Conservation (phyloP, 352 stramenopile species). For the Phytophthora pisi region DNA sequence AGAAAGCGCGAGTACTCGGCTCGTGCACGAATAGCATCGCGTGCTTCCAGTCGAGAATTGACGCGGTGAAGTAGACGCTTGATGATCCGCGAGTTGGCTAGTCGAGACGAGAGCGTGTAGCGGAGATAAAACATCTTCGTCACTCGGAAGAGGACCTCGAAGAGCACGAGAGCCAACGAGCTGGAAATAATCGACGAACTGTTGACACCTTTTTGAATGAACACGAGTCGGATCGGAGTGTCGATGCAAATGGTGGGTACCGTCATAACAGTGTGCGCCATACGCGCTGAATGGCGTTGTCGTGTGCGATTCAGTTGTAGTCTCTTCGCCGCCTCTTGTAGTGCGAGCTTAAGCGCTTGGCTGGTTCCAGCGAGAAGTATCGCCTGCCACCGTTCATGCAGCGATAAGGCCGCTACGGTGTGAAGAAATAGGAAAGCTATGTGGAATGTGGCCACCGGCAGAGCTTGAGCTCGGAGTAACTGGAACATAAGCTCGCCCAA, state of each 20-base stretch:
- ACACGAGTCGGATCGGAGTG: slow-evolving; percentile 42
- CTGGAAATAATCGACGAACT: slow-evolving; percentile 18
- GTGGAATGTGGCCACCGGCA: slow-evolving; percentile 18
- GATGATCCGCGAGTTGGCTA: slow-evolving; percentile 34
- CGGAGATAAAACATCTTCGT: slow-evolving; percentile 39
- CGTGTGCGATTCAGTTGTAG: slow-evolving; percentile 22
- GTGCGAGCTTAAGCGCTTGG: slow-evolving; percentile 36
- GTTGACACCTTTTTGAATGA: slow-evolving; percentile 31
- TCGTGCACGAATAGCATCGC: slow-evolving; percentile 27
- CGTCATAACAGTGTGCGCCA: slow-evolving; percentile 36
- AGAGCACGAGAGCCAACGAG: slow-evolving; percentile 35
- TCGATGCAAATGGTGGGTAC: slow-evolving; percentile 41
- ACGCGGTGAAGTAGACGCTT: slow-evolving; percentile 38
- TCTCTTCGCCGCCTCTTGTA: slow-evolving; percentile 38
- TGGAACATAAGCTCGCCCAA: slow-evolving; percentile 14
- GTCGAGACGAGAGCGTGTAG: slow-evolving; percentile 23
- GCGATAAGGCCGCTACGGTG: slow-evolving; percentile 17
- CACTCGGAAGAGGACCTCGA: slow-evolving; percentile 44
- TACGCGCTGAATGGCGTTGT: slow-evolving; percentile 27
- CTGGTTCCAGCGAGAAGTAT: slow-evolving; percentile 34
- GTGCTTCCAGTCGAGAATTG: slow-evolving; percentile 35
- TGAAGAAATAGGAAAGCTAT: slow-evolving; percentile 35
- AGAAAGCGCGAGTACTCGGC: slow-evolving; percentile 44
- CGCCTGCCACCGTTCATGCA: slow-evolving; percentile 31
- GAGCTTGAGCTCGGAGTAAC: slow-evolving; percentile 8